Evolutionary conservation across 139 green algal genomes (phyloP), one percentile per base, ranked within the genome.

Genomic region (Dunaliella sp.): DNA sequence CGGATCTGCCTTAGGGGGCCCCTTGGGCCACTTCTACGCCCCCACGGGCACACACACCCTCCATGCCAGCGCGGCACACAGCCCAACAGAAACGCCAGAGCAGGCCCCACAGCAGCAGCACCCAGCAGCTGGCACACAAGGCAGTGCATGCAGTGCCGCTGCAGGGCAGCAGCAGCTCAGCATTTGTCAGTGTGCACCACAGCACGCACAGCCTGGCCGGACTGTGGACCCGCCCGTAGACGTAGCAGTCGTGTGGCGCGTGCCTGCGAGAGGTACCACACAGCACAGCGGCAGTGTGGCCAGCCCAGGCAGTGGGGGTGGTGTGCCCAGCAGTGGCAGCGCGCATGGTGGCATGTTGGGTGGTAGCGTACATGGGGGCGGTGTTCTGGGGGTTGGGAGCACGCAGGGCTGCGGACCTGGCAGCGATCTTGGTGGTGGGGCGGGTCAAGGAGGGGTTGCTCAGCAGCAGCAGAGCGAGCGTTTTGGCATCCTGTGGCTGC

Each of bases 391-490:
- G n/a, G n/a, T n/a, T n/a, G n/a, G n/a, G n/a, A n/a, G n/a, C n/a
- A n/a, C n/a, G n/a, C n/a, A n/a, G n/a, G n/a, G n/a, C n/a, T n/a
- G n/a, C n/a, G n/a, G n/a, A n/a, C n/a, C n/a, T n/a, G n/a, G n/a
- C n/a, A n/a, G n/a, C n/a, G n/a, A n/a, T n/a, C n/a, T n/a, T n/a
- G n/a, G n/a, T n/a, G n/a, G n/a, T n/a, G n/a, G n/a, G n/a, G n/a
- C n/a, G n/a, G n/a, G n/a, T n/a, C n/a, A n/a, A n/a, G n/a, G n/a
- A n/a, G n/a, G n/a, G n/a, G n/a, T n/a, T n/a, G n/a, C 16, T 65
- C 48, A 65, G 48, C 33, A 87, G 73, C 80, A 86, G 86, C 81
- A 83, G 84, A 0, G 84, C 37, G 21, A 30, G 80, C 35, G 80
- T 24, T 1, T 25, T 2, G 35, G 35, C 74, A 37, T 34, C 74